Base-by-base conservation (phyloP, 306 rosid genomes). In the Begonia peltatifolia region DNA sequence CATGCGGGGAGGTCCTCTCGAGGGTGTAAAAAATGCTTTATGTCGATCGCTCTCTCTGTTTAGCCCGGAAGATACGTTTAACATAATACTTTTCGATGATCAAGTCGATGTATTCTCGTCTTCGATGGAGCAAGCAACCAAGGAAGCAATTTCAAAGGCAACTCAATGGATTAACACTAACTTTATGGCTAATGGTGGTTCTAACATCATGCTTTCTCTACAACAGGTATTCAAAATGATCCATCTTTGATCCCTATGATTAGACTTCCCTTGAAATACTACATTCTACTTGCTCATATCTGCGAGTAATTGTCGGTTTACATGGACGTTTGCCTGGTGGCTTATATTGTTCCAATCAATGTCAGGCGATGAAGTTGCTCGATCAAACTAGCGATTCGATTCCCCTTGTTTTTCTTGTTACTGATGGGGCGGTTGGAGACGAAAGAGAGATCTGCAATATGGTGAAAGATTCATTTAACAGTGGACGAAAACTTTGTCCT, bases 341-440 rank as follows among this genome's bases (percentile, higher is more conserved):
- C 53, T 41, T 48, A 16, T 52, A 20, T 52, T 61, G 59, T 35
- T 56, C 41, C 70, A 57, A 57, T 79, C 50, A 67, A 56, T 61
- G 64, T 46, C 71, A 90, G 99, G 99, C 99, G 53, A 67, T 86
- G 81, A 86, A 71, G 68, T 74, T 86, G 70, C 64, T 86, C 49
- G 73, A 56, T 63, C 71, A 76, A 58, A 63, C 82, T 2, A 60
- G 58, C 14, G 69, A 75, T 51, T 71, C 92, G 6, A 46, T 83
- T 67, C 94, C 99, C 41, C 70, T 83, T 61, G 75, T 90, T 65
- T 80, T 86, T 58, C 99, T 90, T 61, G 52, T 83, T 52, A 90
- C 99, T 42, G 99, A 90, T 60, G 99, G 99, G 25, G 57, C 95
- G 41, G 99, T 80, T 61, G 82, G 76, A 51, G 76, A 90, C 63